These are phyloP conservation scores for Passalora sequoiae DNA, from an alignment of 2,329 filamentous ascomycete genomes.

Conservation along the genomic window DNA sequence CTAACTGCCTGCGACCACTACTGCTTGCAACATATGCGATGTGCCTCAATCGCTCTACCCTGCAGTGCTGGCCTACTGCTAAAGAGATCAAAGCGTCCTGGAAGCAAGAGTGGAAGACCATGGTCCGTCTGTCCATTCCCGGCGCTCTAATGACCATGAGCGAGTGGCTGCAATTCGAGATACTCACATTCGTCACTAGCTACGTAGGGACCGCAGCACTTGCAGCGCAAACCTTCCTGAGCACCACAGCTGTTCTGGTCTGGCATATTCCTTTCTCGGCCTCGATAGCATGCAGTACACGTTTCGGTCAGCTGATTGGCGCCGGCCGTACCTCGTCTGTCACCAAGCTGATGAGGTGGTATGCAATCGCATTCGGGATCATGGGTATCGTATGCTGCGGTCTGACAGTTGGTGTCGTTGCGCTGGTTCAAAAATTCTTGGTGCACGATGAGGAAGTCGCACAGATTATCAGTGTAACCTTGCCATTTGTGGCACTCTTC, in stretches of 20 bases:
- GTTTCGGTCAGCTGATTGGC: conserved; percentile 38
- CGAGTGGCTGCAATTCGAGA: conserved; percentile 30
- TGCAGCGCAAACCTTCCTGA: conserved; percentile 22
- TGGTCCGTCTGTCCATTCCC: conserved; percentile 23
- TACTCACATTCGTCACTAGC: conserved; percentile 33
- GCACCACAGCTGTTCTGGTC: conserved; percentile 31
- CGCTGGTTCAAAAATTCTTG: conserved; percentile 33
- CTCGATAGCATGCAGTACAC: conserved; percentile 36
- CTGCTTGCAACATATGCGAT: conserved; percentile 46
- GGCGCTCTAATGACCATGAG: conserved; percentile 25
- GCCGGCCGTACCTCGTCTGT: conserved; percentile 34
- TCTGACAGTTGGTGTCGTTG: conserved; percentile 30
- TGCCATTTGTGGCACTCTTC: conserved; percentile 36
- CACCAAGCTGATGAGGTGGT: conserved; percentile 31
- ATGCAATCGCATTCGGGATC: conserved; percentile 30
- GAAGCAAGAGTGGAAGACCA: conserved; percentile 37
- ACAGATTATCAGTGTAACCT: conserved; percentile 30
- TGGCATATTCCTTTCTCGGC: conserved; percentile 40
- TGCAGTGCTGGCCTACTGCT: conserved; percentile 43
- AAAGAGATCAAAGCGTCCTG: conserved; percentile 12
- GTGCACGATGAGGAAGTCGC: conserved; percentile 35
- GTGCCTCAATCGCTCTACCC: conserved; percentile 36
- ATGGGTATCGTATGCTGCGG: conserved; percentile 35
- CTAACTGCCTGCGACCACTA: conserved; percentile 42
- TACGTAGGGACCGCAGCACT: conserved; percentile 24